Base-by-base conservation (phyloP, 140 eudicot genomes). In the Stevia rebaudiana region DNA sequence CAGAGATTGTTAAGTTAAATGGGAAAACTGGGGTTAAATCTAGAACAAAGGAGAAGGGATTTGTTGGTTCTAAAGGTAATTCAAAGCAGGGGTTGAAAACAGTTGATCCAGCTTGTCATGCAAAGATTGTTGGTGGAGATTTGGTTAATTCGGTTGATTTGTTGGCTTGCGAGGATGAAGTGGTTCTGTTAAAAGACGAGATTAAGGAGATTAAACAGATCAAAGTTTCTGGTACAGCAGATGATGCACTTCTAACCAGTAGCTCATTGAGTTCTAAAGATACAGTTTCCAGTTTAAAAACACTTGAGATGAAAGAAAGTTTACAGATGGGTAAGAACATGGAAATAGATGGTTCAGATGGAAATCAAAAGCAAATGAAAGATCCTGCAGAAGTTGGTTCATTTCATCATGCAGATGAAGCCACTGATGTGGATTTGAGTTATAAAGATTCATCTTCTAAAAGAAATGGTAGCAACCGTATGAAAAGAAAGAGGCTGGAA, bases 401-500 rank as follows among this genome's bases (percentile, higher is more conserved):
- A 43, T 72, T 63, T 63, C 70, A 5, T 71, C 69, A 63, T 70
- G 77, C 19, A 11, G 74, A 61, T 52, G 85, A 70, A 49, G 65
- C 54, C 52, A 68, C 70, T 55, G 75, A 46, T 63, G 36, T 71
- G 50, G 56, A 47, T 85, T 72, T 78, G 35, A 58, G 55, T 58
- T 71, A 76, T 73, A 84, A 64, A 9, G 81, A 78, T 58, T 50
- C 74, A 31, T 72, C 78, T 49, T 63, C 77, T 19, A 76, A 62
- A 61, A 79, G 78, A 75, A 59, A 54, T 65, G 62, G 28, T 41
- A 68, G 69, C 23, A 81, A 23, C 56, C 68, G 39, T 37, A 79
- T 73, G 77, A 79, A 74, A 76, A 71, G 72, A 53, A 83, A 79
- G 69, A 68, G 65, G 62, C 18, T 59, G 52, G 71, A 71, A 72